A percentile compares a stretch with the other conserved stretches of the same genome.
Evolutionary conservation across 805 yeast genomes (phyloP).

Genomic region (Wickerhamia fluorescens): DNA sequence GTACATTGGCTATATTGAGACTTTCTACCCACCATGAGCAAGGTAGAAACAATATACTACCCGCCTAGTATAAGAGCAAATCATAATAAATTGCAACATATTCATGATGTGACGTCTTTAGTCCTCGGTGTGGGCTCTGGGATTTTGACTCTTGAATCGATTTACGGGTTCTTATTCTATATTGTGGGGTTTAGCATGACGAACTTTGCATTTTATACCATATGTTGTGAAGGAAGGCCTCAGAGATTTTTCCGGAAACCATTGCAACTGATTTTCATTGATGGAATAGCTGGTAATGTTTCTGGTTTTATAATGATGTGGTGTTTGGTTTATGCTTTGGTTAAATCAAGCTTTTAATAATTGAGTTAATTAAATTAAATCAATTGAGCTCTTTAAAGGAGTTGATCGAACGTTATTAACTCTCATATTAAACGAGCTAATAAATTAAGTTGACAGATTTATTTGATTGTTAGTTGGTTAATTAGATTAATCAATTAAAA

Average conservation of each 20-base stretch:
- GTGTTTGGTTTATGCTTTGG: conserved; percentile 40
- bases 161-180: conserved; percentile 29
- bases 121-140: conserved; percentile 36
- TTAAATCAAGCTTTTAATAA: conserved; percentile 19
- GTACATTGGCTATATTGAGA: too few relatives aligned
- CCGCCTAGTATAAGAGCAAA: conserved; percentile 24
- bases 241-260: conserved; percentile 20
- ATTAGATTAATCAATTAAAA: too few relatives aligned
- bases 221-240: conserved; percentile 28
- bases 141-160: conserved; percentile 30
- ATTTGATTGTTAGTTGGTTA: too few relatives aligned
- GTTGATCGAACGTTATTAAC: too few relatives aligned
- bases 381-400: too few relatives aligned
- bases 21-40: too few relatives aligned
- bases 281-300: conserved; percentile 23
- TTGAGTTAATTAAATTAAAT: too few relatives aligned
- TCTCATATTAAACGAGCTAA: too few relatives aligned
- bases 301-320: conserved; percentile 42
- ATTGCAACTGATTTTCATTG: conserved; percentile 24
- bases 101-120: conserved; percentile 32
- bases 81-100: conserved; percentile 18
- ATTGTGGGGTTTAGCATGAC: conserved; percentile 25
- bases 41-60: too few relatives aligned
- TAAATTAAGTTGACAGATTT: too few relatives aligned
- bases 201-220: conserved; percentile 19